Conservation (phyloP, 2,329 filamentous ascomycete genomes). For the Hypoxylon rubiginosum region DNA sequence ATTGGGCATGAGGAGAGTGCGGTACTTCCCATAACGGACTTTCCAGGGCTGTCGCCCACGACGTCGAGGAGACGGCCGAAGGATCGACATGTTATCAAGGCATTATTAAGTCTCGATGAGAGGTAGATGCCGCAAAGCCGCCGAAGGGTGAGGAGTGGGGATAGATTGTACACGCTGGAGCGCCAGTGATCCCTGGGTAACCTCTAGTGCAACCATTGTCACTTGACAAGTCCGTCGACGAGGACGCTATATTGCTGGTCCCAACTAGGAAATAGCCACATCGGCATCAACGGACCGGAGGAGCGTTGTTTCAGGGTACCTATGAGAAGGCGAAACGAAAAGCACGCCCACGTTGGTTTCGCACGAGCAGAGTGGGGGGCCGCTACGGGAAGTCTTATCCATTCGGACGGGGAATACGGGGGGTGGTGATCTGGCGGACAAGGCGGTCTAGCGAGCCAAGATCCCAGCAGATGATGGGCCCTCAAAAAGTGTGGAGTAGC, state of each 20-base stretch:
- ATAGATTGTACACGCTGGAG: slow-evolving; percentile 36
- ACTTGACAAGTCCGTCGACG: slow-evolving; percentile 48
- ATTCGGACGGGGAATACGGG: slow-evolving; percentile 38
- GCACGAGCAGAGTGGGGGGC: slow-evolving; percentile 38
- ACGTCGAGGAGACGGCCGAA: slow-evolving; percentile 35
- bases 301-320: slow-evolving; percentile 51
- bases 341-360: slow-evolving; percentile 29
- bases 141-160: slow-evolving; percentile 39
- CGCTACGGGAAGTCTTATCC: slow-evolving; percentile 38
- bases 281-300: slow-evolving; percentile 59
- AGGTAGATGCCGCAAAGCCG: slow-evolving; percentile 38
- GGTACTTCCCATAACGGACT: slow-evolving; percentile 38
- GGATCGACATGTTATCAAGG: slow-evolving; percentile 42
- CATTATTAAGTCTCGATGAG: slow-evolving; percentile 37
- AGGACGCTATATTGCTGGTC: slow-evolving; percentile 49
- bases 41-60: slow-evolving; percentile 16
- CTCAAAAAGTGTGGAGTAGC: slow-evolving; percentile 38
- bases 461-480: slow-evolving; percentile 37
- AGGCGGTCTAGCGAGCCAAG: slow-evolving; percentile 41
- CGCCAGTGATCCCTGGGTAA: slow-evolving; percentile 30
- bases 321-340: slow-evolving; percentile 34
- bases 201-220: slow-evolving; percentile 47
- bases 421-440: slow-evolving; percentile 30
- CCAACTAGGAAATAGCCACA: slow-evolving; percentile 53
- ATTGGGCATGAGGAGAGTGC: slow-evolving; percentile 35